Evolutionary conservation across 192 early-diverging fungal species (phyloP), one percentile per base, ranked within the genome.

Genomic region (Cetraspora pellucida): DNA sequence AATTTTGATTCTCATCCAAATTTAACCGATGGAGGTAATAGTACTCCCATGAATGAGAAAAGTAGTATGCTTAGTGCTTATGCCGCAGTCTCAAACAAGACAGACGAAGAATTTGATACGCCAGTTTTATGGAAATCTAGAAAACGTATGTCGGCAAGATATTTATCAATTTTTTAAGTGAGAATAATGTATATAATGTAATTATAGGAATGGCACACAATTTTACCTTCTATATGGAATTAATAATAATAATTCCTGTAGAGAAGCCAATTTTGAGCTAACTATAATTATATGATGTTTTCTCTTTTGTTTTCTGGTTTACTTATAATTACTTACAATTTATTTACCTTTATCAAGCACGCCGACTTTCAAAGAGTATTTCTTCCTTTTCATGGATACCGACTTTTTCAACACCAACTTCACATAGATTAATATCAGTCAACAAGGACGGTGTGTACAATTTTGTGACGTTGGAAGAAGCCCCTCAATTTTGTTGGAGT

Each of bases 301-400:
- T 3, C 1, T 47, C 1, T 21, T 77, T 50, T 21, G 2, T 54
- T 28, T 9, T 46, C 31, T 65, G 23, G 66, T 50, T 65, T 50
- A 49, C 45, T 19, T 23, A 50, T 45, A 30, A 11, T 11, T 2
- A 17, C 10, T 46, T 66, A 13, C 19, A 23, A 4, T 30, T 23
- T 17, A 70, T 37, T 31, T 44, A 43, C 25, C 19, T 37, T 37
- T 37, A 21, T 59, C 21, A 74, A 86, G 83, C 84, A 19, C 77
- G 79, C 19, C 78, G 74, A 45, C 79, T 70, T n/a, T 77, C 78
- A 25, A 84, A 85, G 52, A 45, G 81, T 7, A 55, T 88, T 6
- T 59, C 81, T 25, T 88, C 88, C 2, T 87, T 87, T 82, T 72
- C 88, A 25, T 87, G 85, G 82, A 86, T 87, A 30, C 84, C 85